Conservation (phyloP, 2,329 filamentous ascomycete species). For the Monilinia fructigena region DNA sequence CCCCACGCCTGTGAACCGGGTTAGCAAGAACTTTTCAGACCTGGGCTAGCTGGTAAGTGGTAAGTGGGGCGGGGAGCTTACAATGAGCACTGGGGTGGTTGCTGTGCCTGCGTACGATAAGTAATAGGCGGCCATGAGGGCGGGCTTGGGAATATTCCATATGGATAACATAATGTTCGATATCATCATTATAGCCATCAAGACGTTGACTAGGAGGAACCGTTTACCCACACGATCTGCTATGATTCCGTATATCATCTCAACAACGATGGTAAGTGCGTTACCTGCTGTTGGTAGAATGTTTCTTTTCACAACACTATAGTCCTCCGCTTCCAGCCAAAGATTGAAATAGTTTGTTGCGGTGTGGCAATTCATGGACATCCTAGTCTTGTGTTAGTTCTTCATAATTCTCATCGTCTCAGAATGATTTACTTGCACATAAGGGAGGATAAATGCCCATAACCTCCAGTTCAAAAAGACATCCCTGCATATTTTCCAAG, state of each 20-base stretch:
- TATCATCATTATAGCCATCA: not conserved
- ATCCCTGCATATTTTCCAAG: slow-evolving; percentile 1
- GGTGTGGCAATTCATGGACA: slow-evolving; percentile 1
- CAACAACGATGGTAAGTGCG: slow-evolving; percentile 3
- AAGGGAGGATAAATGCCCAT: slow-evolving; percentile 7
- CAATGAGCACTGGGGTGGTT: slow-evolving; percentile 3
- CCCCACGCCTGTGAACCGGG: not conserved
- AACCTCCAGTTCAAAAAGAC: slow-evolving; percentile 3
- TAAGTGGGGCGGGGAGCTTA: not conserved
- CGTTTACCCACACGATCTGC: not conserved
- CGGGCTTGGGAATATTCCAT: slow-evolving; percentile 5
- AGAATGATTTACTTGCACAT: not conserved
- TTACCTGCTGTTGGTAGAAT: slow-evolving; percentile 3
- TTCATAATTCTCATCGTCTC: no score
- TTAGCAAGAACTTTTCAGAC: not conserved
- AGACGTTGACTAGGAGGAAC: not conserved
- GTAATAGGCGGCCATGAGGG: slow-evolving; percentile 2
- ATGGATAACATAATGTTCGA: slow-evolving; percentile 10
- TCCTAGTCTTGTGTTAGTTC: not conserved
- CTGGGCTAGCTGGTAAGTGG: not conserved
- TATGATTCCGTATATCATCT: not conserved
- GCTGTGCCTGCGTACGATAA: not conserved
- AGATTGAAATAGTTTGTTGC: slow-evolving; percentile 13
- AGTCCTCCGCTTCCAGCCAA: slow-evolving; percentile 9
- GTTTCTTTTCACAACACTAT: slow-evolving; percentile 9